These are phyloP conservation scores for Neurospora sp. DNA, from an alignment of 495 filamentous ascomycete species.

Conservation along the genomic window DNA sequence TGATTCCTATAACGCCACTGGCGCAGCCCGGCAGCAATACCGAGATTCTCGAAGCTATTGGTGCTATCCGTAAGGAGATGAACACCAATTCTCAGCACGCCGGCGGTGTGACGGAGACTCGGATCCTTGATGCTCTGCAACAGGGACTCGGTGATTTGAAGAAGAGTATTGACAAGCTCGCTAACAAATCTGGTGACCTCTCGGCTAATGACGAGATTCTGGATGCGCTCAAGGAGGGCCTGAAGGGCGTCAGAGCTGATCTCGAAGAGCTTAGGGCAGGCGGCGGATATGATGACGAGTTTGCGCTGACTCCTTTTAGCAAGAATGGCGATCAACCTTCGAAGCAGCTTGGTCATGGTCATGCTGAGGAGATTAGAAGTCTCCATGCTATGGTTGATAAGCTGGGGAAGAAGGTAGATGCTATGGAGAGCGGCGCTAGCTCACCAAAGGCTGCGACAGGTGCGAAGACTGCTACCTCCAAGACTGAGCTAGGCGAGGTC, in stretches of 20 bases:
- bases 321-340: slow-evolving; percentile 14
- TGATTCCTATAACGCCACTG: slow-evolving; percentile 46
- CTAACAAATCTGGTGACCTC: slow-evolving; percentile 54
- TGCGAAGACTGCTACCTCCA: slow-evolving; percentile 50
- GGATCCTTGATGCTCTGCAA: slow-evolving; percentile 65
- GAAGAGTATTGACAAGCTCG: slow-evolving; percentile 61
- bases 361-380: slow-evolving; percentile 66
- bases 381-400: slow-evolving; percentile 56
- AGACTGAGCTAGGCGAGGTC: slow-evolving; percentile 31
- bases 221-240: slow-evolving; percentile 70
- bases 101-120: slow-evolving; percentile 44
- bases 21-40: slow-evolving; percentile 28
- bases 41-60: slow-evolving; percentile 58
- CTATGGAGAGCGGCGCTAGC: slow-evolving; percentile 48
- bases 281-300: slow-evolving; percentile 34
- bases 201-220: slow-evolving; percentile 78
- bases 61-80: slow-evolving; percentile 57
- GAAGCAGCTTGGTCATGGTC: slow-evolving; percentile 11
- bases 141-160: slow-evolving; percentile 70
- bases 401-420: slow-evolving; percentile 72
- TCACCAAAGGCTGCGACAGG: slow-evolving; percentile 49
- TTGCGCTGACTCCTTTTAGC: slow-evolving; percentile 34
- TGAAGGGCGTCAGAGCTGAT: slow-evolving; percentile 61
- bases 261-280: slow-evolving; percentile 60
- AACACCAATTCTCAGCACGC: slow-evolving; percentile 18